A percentile compares a stretch with the other conserved stretches of the same genome.
These are phyloP conservation scores for Calamus simplicifolius DNA, from an alignment of 176 grass and related monocot species.

Conservation along the genomic window DNA sequence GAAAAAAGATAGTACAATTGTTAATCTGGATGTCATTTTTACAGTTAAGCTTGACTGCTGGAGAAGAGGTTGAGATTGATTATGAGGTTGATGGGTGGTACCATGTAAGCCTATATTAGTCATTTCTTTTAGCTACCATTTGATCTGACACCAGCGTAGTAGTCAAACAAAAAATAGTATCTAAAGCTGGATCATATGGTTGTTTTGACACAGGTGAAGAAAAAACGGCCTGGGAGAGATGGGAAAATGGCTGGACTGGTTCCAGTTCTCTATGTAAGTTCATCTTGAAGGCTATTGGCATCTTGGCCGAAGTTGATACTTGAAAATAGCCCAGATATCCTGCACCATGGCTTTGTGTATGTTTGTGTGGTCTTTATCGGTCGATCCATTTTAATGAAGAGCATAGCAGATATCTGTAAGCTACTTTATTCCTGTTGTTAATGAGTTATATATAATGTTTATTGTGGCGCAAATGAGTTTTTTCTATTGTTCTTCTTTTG, in stretches of 20 bases:
- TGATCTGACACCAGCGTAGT: neutral
- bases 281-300: constrained; percentile 25
- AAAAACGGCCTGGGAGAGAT: constrained; percentile 97
- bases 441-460: too few species aligned
- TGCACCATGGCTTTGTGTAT: too few species aligned
- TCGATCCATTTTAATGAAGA: too few species aligned
- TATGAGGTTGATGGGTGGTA: constrained; percentile 99
- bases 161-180: too few species aligned
- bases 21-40: constrained; percentile 23
- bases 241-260: constrained; percentile 80
- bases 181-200: too few species aligned
- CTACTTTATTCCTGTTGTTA: too few species aligned
- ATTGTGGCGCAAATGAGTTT: too few species aligned
- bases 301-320: neutral
- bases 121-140: neutral
- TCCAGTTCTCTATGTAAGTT: constrained; percentile 92
- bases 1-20: neutral
- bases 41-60: constrained; percentile 81
- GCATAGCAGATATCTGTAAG: too few species aligned
- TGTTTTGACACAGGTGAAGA: constrained; percentile 64
- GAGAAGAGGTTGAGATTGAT: constrained; percentile 95
- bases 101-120: constrained; percentile 59
- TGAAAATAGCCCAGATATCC: too few species aligned
- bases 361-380: too few species aligned
- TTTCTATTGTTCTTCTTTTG: too few species aligned